Conservation (phyloP, 169 alveolate species). For the Cryptosporidium bovis region DNA sequence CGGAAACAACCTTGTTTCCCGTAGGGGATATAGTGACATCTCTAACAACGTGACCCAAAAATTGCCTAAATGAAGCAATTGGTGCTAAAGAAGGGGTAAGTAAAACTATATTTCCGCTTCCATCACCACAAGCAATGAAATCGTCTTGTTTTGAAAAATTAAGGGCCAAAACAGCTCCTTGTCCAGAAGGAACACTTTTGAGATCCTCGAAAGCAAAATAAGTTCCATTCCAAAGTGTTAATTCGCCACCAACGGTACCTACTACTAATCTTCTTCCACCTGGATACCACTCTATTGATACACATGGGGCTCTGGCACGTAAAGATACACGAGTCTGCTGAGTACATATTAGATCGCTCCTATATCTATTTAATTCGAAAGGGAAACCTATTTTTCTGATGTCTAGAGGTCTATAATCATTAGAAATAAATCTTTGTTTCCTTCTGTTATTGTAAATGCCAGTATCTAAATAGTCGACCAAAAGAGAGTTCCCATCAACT, state of each 20-base stretch:
- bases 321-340: slow-evolving; percentile 74
- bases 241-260: slow-evolving; percentile 89
- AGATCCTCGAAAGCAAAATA: slow-evolving; percentile 87
- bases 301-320: slow-evolving; percentile 75
- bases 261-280: slow-evolving; percentile 87
- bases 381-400: slow-evolving; percentile 59
- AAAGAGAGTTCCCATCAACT: slow-evolving; percentile 54
- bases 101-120: slow-evolving; percentile 68
- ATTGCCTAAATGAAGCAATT: slow-evolving; percentile 70
- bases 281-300: slow-evolving; percentile 85
- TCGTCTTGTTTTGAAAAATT: slow-evolving; percentile 73
- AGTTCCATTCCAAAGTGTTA: slow-evolving; percentile 88
- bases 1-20: slow-evolving; percentile 70
- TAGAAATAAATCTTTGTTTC: slow-evolving; percentile 23
- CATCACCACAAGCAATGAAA: slow-evolving; percentile 73
- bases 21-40: slow-evolving; percentile 74
- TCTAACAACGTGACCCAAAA: slow-evolving; percentile 73
- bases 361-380: slow-evolving; percentile 48
- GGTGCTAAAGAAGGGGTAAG: slow-evolving; percentile 72
- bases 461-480: slow-evolving; percentile 62
- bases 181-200: slow-evolving; percentile 81
- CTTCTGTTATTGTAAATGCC: slow-evolving; percentile 54
- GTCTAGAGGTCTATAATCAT: slow-evolving; percentile 33
- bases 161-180: slow-evolving; percentile 68
- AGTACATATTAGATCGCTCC: slow-evolving; percentile 63